Conservation (phyloP, 805 yeast genomes). For the Metschnikowia vanudenii region DNA sequence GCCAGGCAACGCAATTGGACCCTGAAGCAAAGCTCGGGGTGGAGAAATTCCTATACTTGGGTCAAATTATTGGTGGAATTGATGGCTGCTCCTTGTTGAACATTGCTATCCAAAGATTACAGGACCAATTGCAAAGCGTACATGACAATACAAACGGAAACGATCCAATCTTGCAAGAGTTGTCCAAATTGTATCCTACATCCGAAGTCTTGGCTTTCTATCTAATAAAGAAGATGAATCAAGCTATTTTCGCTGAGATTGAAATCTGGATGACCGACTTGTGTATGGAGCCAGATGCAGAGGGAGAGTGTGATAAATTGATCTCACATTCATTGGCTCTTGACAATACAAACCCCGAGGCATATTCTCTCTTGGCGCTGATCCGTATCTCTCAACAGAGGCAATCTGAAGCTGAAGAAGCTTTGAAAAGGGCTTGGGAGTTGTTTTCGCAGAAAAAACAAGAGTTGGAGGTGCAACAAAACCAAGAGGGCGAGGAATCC, state of each 20-base stretch:
- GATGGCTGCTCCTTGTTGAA: conserved; percentile 66
- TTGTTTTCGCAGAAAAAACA: conserved; percentile 55
- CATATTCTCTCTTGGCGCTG: conserved; percentile 79
- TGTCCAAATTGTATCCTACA: conserved; percentile 26
- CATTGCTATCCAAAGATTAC: conserved; percentile 57
- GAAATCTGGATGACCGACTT: conserved; percentile 98
- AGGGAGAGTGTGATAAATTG: conserved; percentile 68
- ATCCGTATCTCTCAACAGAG: conserved; percentile 86
- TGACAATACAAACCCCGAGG: conserved; percentile 67
- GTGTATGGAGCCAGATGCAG: conserved; percentile 93
- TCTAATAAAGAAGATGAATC: conserved; percentile 59
- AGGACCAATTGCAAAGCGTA: conserved; percentile 35
- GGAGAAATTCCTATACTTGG: conserved; percentile 85
- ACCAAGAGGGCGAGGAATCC: conserved; percentile 33
- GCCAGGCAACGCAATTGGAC: conserved; percentile 64
- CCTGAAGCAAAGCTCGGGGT: conserved; percentile 62
- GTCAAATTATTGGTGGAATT: conserved; percentile 83
- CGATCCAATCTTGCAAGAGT: conserved; percentile 26
- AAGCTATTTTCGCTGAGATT: conserved; percentile 79
- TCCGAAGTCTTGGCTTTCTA: conserved; percentile 28
- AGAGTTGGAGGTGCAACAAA: conserved; percentile 43
- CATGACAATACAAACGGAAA: conserved; percentile 22
- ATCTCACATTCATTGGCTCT: conserved; percentile 63
- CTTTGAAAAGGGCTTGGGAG: conserved; percentile 70
- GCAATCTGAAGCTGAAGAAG: conserved; percentile 66